A percentile compares a stretch with the other conserved stretches of the same genome.
Evolutionary conservation across 495 filamentous ascomycete species (phyloP).

Genomic region (Lepraria neglecta): DNA sequence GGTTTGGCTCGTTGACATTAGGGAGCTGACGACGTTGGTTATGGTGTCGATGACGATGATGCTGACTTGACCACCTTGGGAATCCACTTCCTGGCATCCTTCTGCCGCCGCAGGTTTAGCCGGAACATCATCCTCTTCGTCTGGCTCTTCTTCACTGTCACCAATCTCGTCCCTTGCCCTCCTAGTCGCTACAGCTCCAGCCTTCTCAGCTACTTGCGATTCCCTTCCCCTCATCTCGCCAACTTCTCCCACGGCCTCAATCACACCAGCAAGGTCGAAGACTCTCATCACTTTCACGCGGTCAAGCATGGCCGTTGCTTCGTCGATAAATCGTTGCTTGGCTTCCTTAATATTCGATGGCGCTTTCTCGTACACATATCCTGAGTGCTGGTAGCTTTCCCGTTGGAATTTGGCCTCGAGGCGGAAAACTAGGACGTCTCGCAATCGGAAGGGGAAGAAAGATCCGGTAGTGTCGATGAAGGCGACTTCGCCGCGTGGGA

Average conservation of each 20-base stretch:
- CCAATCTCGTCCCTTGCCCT: not conserved
- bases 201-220: not conserved
- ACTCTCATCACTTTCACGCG: conserved; percentile 28
- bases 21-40: conserved; percentile 21
- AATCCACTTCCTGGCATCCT: conserved; percentile 5
- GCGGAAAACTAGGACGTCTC: conserved; percentile 21
- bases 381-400: conserved; percentile 18
- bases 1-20: conserved; percentile 20
- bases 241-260: conserved; percentile 26
- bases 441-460: conserved; percentile 25
- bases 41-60: conserved; percentile 28
- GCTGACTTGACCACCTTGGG: conserved; percentile 13
- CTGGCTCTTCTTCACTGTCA: conserved; percentile 16
- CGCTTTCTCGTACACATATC: conserved; percentile 22
- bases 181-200: not conserved
- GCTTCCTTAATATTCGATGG: not conserved
- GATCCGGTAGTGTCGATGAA: conserved; percentile 26
- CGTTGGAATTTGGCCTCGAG: conserved; percentile 15
- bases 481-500: conserved; percentile 22
- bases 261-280: conserved; percentile 27
- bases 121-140: conserved; percentile 9
- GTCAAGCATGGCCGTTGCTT: conserved; percentile 24
- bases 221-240: conserved; percentile 8
- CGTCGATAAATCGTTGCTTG: not conserved
- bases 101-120: not conserved